Evolutionary conservation across 306 rosid species (phyloP).

Genomic region (Prunus padus): DNA sequence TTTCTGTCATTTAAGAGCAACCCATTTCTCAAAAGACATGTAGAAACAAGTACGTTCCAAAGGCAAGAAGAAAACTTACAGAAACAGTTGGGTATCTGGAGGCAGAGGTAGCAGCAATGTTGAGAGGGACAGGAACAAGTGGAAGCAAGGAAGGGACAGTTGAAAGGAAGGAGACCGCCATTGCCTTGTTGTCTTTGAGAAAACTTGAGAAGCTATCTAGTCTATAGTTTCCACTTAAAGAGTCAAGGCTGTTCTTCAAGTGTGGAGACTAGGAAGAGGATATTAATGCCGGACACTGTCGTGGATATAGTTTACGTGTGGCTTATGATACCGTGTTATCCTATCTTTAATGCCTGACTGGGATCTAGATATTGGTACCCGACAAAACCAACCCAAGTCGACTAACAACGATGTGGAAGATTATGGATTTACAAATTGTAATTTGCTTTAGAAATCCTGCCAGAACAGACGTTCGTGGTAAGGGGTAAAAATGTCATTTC

Average conservation of each 20-base stretch:
- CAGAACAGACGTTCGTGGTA: neutral
- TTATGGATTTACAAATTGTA: neutral
- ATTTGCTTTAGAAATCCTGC: neutral
- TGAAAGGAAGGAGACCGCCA: slow-evolving; percentile 74
- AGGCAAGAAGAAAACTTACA: slow-evolving; percentile 42
- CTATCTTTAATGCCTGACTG: slow-evolving; percentile 25
- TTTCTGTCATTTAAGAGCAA: neutral
- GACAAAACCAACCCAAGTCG: neutral
- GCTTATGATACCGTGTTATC: slow-evolving; percentile 29
- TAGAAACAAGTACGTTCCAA: no score
- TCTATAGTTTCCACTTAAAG: neutral
- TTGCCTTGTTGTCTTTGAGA: slow-evolving; percentile 22
- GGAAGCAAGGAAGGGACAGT: slow-evolving; percentile 51
- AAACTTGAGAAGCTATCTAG: neutral
- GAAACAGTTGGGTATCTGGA: slow-evolving; percentile 40
- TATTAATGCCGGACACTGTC: slow-evolving; percentile 7
- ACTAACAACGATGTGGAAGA: neutral
- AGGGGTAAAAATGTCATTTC: neutral
- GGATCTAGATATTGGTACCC: neutral
- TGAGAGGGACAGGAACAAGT: slow-evolving; percentile 36
- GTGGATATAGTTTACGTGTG: slow-evolving; percentile 6
- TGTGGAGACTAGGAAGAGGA: slow-evolving; percentile 13
- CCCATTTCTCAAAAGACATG: slow-evolving; percentile 8
- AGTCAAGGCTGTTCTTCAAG: neutral
- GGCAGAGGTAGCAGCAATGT: slow-evolving; percentile 16